These are phyloP conservation scores for Boletellus sp. DNA, from an alignment of 768 basidiomycete genomes.

Conservation along the genomic window DNA sequence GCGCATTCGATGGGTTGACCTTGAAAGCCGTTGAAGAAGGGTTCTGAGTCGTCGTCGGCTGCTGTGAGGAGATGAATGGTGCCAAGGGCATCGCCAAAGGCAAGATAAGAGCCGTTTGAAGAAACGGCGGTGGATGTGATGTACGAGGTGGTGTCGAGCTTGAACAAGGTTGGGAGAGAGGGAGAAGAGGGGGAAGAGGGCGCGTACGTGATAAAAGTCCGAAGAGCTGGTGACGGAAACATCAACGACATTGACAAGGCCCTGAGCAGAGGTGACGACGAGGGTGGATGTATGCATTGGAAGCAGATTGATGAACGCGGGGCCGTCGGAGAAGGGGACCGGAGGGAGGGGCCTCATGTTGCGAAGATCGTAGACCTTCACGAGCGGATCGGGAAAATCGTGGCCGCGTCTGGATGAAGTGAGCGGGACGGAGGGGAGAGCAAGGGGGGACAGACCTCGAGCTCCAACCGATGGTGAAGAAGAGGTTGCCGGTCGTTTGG, in stretches of 20 bases:
- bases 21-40: slow-evolving; percentile 86
- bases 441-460: slow-evolving; percentile 54
- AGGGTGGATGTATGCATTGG: slow-evolving; percentile 74
- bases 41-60: slow-evolving; percentile 51
- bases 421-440: background rate
- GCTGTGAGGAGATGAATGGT: slow-evolving; percentile 78
- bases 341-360: slow-evolving; percentile 80
- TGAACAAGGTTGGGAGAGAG: slow-evolving; percentile 6
- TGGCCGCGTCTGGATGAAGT: slow-evolving; percentile 65
- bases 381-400: slow-evolving; percentile 85
- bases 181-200: background rate
- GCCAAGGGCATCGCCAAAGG: slow-evolving; percentile 88
- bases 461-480: slow-evolving; percentile 85
- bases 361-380: slow-evolving; percentile 90
- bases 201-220: slow-evolving; percentile 76
- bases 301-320: slow-evolving; percentile 78
- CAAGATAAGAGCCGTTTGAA: slow-evolving; percentile 85
- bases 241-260: slow-evolving; percentile 84
- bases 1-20: slow-evolving; percentile 86
- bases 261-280: slow-evolving; percentile 73
- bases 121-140: slow-evolving; percentile 80
- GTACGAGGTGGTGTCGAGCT: slow-evolving; percentile 74
- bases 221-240: slow-evolving; percentile 61
- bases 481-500: slow-evolving; percentile 71
- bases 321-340: slow-evolving; percentile 81